Base-by-base conservation (phyloP, 2,329 filamentous ascomycete species). In the Trichocomaceae sp. region DNA sequence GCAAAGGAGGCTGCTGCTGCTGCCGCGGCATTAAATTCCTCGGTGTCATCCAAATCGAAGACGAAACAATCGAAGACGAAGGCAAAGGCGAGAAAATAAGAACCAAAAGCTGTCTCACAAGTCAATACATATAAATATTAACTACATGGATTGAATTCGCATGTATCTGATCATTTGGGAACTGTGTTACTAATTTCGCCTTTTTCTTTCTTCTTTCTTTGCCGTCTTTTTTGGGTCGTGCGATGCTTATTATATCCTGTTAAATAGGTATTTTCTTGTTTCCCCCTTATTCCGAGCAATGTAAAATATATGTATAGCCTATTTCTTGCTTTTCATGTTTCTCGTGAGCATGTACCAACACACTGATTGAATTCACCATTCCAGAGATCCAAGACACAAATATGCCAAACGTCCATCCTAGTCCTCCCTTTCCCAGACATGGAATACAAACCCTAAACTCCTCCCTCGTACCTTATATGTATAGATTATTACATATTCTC, bases 241-340 rank as follows among this genome's bases (percentile, higher is more conserved):
- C 39, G 35, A 39, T 39, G 17, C n/a, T n/a, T n/a, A n/a, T n/a
- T 39, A 39, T 39, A 39, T 42, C 39, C 19, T 22, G 39, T 42
- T 19, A 42, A 42, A 42, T 42, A 42, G n/a, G n/a, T n/a, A n/a
- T n/a, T 42, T 19, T 22, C 39, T 22, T 9, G 9, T 17, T 52
- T 23, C 47, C n/a, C 26, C 9, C 22, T n/a, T 42, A 10, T 44
- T 44, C 17, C 22, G 17, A 33, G 39, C 42, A 26, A 29, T 53
- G 51, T 53, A 53, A 17, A 23, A 47, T 53, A 47, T 53, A 53
- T 53, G 33, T 53, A 53, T 53, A 52, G 20, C 51, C 13, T 13
- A 10, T 47, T 52, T 22, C 47, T 9, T 10, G 7, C 35, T 47
- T 39, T 52, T 47, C 22, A 20, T 22, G 13, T 13, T 41, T 31